Percentiles rank a stretch among this genome's conserved stretches.
Conservation (phyloP, 176 grass and related monocot species). For the Ensete glaucum region DNA sequence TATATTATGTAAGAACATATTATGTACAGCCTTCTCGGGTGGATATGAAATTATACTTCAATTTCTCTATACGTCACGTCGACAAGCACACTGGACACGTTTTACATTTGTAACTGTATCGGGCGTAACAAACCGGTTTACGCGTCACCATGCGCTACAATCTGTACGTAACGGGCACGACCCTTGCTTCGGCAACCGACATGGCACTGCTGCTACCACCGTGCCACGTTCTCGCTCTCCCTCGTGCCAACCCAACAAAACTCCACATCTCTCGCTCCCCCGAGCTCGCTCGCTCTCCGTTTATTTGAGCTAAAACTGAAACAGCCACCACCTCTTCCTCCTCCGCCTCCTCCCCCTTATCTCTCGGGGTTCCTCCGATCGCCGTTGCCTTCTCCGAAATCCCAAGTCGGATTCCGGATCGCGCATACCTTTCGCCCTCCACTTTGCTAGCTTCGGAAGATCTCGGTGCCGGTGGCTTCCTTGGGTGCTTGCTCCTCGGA, state of each 20-base stretch:
- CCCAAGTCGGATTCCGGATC: neutral
- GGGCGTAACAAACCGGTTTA: no score
- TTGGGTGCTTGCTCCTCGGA: neutral
- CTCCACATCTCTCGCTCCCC: neutral
- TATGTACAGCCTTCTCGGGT: no score
- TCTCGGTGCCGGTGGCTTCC: neutral
- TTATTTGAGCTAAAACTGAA: neutral
- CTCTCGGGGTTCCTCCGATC: neutral
- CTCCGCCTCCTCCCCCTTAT: neutral
- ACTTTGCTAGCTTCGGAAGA: neutral
- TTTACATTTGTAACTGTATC: no score
- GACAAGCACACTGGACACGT: no score
- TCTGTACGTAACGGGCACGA: neutral
- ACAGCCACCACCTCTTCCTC: neutral
- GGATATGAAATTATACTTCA: no score
- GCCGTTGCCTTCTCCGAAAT: neutral
- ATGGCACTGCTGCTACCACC: constrained; percentile 1
- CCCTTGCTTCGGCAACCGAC: neutral
- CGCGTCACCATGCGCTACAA: neutral
- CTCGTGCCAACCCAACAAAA: constrained; percentile 20
- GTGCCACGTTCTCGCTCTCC: constrained; percentile 29
- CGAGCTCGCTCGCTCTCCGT: neutral
- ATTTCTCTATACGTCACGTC: no score
- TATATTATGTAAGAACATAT: no score
- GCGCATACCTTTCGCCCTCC: neutral